Conservation (phyloP, 2,329 filamentous ascomycete species). For the Phyllosticta citribraziliensis region DNA sequence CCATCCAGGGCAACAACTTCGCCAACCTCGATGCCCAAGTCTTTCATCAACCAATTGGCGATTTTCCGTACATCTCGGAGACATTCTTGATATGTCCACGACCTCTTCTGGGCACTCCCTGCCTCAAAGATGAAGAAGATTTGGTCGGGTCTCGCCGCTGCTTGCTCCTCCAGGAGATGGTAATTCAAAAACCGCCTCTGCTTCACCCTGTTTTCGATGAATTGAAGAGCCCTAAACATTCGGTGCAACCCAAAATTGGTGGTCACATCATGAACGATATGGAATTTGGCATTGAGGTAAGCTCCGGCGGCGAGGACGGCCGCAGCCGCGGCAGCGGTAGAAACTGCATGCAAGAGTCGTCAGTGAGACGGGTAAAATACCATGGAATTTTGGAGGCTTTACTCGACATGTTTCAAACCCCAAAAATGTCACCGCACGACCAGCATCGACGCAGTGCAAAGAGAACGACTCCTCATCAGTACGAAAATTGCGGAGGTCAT, state of each 20-base stretch:
- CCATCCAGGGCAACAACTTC: slow-evolving; percentile 59
- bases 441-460: neutral
- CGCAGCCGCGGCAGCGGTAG: slow-evolving; percentile 29
- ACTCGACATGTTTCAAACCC: neutral
- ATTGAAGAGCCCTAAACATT: neutral
- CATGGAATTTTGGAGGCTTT: neutral
- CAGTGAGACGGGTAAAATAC: neutral
- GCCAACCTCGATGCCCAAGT: slow-evolving; percentile 47
- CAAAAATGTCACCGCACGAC: neutral
- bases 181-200: slow-evolving; percentile 18
- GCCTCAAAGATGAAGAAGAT: slow-evolving; percentile 29
- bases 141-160: slow-evolving; percentile 11
- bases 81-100: slow-evolving; percentile 29
- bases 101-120: slow-evolving; percentile 24
- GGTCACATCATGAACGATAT: slow-evolving; percentile 52
- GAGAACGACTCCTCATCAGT: neutral
- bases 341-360: neutral
- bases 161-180: slow-evolving; percentile 11
- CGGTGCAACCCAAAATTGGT: neutral
- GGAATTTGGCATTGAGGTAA: slow-evolving; percentile 62
- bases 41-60: slow-evolving; percentile 14
- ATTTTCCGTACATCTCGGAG: slow-evolving; percentile 13
- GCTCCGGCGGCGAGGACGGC: slow-evolving; percentile 19
- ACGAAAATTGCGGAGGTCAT: neutral
- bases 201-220: neutral